A percentile compares a stretch with the other conserved stretches of the same genome.
Evolutionary conservation across 306 rosid species (phyloP).

Genomic region (Vigna reflexopilosa): DNA sequence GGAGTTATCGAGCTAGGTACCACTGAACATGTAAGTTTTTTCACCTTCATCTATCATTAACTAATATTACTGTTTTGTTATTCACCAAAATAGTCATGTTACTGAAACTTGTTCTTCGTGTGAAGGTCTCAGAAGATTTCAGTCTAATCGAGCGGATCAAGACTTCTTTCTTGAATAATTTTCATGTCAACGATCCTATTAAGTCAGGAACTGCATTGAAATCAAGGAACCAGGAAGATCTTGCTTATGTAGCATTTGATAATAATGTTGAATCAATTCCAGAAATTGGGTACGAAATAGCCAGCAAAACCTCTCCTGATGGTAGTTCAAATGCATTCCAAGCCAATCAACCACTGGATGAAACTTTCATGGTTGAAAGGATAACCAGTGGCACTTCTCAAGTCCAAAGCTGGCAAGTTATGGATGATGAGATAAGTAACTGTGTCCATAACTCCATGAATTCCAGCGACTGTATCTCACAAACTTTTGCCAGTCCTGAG

Average conservation of each 20-base stretch:
- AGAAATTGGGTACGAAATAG: slow-evolving; percentile 48
- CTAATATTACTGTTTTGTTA: slow-evolving; percentile 6
- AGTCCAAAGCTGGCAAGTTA: slow-evolving; percentile 78
- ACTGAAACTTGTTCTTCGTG: slow-evolving; percentile 30
- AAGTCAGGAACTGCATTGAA: slow-evolving; percentile 43
- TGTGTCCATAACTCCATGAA: slow-evolving; percentile 68
- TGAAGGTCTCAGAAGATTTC: slow-evolving; percentile 76
- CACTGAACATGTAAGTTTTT: slow-evolving; percentile 61
- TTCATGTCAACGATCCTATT: slow-evolving; percentile 42
- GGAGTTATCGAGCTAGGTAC: slow-evolving; percentile 86
- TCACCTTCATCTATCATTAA: slow-evolving; percentile 6
- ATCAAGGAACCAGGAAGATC: slow-evolving; percentile 44
- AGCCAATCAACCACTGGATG: slow-evolving; percentile 54
- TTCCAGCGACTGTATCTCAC: slow-evolving; percentile 88
- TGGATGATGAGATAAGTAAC: slow-evolving; percentile 76
- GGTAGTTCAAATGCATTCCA: slow-evolving; percentile 59
- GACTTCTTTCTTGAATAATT: slow-evolving; percentile 62
- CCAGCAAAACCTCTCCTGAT: slow-evolving; percentile 60
- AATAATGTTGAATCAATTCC: slow-evolving; percentile 50
- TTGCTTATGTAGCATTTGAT: slow-evolving; percentile 47
- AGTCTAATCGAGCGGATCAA: slow-evolving; percentile 62
- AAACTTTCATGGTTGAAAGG: slow-evolving; percentile 57
- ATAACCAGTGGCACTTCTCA: slow-evolving; percentile 60
- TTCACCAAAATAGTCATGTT: neutral
- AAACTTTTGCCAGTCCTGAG: slow-evolving; percentile 62